Conservation (phyloP, 768 basidiomycete species). For the Trametes cinnabarina region DNA sequence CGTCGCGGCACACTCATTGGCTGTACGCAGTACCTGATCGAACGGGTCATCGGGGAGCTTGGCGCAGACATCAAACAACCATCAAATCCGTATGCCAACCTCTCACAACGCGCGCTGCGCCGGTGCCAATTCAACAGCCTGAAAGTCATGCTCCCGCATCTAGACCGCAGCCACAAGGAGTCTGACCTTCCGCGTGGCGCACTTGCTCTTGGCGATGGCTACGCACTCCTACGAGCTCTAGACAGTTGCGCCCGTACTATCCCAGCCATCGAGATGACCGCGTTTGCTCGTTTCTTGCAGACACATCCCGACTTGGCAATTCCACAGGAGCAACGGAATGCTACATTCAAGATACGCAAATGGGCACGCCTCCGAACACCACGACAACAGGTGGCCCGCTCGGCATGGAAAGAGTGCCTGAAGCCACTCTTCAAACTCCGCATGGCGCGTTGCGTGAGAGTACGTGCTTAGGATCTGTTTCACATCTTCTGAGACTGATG, state of each 20-base stretch:
- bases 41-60: slow-evolving; percentile 28
- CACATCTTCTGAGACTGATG: too few species aligned
- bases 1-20: slow-evolving; percentile 19
- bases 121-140: slow-evolving; percentile 27
- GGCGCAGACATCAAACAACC: slow-evolving; percentile 28
- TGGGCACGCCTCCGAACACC: too few species aligned
- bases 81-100: slow-evolving; percentile 28
- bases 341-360: too few species aligned
- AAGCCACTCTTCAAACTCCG: too few species aligned
- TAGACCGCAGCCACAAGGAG: not conserved
- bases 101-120: slow-evolving; percentile 20
- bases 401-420: too few species aligned
- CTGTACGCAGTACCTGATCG: slow-evolving; percentile 26
- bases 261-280: too few species aligned
- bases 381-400: too few species aligned
- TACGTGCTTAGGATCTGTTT: too few species aligned
- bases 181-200: not conserved
- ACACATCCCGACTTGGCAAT: too few species aligned
- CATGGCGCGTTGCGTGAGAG: too few species aligned
- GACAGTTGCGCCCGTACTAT: not conserved
- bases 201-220: not conserved
- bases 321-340: too few species aligned
- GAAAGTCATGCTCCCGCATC: not conserved
- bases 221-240: not conserved
- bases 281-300: too few species aligned